phyloP scores from a whole-genome alignment of 1,284 basidiomycete species.

The Pseudozyma tsukubaensis region DNA sequence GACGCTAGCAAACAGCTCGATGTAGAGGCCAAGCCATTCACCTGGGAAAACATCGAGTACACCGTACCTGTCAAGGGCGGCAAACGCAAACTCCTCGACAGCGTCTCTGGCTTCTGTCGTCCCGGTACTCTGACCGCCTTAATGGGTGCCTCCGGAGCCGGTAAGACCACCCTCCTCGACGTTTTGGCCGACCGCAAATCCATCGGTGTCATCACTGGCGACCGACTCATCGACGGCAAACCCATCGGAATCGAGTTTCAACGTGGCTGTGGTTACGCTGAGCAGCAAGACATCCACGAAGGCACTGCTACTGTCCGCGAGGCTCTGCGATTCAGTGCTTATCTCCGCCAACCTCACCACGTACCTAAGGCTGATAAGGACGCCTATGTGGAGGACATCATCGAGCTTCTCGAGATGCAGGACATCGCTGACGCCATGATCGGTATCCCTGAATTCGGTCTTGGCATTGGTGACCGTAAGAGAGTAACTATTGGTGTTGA shows the following conservation, averaged over 20 bases:
- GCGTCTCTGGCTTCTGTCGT: constrained; percentile 84
- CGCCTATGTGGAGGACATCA: constrained; percentile 44
- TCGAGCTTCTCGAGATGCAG: constrained; percentile 57
- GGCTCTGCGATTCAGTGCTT: constrained; percentile 58
- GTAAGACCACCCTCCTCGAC: constrained; percentile 76
- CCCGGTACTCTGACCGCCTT: constrained; percentile 79
- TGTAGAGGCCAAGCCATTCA: constrained; percentile 62
- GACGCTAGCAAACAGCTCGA: constrained; percentile 43
- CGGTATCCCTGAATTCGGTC: constrained; percentile 55
- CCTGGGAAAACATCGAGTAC: constrained; percentile 71
- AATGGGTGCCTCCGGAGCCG: constrained; percentile 81
- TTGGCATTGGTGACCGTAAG: constrained; percentile 58
- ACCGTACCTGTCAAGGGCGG: constrained; percentile 72
- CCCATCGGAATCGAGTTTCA: constrained; percentile 80
- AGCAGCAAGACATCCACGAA: constrained; percentile 75
- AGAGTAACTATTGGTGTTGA: constrained; percentile 60
- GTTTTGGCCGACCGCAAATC: constrained; percentile 81
- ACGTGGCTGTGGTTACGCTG: constrained; percentile 74
- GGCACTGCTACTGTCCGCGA: constrained; percentile 59
- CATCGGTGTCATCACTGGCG: constrained; percentile 81
- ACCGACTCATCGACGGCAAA: constrained; percentile 81
- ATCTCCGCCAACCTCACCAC: constrained; percentile 57
- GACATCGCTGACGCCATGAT: constrained; percentile 57
- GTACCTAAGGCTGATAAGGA: constrained; percentile 51
- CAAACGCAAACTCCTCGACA: constrained; percentile 75